These are phyloP conservation scores for Anthracocystis walkeri DNA, from an alignment of 1,284 basidiomycete species.

Conservation along the genomic window DNA sequence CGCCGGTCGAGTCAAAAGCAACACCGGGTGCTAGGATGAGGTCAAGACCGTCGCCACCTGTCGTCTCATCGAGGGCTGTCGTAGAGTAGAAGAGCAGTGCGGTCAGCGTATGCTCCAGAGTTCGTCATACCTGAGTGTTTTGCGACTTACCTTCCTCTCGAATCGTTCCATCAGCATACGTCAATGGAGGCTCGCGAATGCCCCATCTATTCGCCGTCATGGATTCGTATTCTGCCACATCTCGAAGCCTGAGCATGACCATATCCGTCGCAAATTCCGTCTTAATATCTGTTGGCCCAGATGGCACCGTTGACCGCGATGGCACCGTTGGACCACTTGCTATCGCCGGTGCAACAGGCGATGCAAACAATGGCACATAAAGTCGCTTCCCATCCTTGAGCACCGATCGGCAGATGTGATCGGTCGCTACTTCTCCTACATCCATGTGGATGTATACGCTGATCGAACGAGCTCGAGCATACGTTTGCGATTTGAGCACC, in stretches of 20 bases:
- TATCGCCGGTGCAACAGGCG: constrained; percentile 41
- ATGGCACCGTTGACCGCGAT: constrained; percentile 20
- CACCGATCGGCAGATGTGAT: constrained; percentile 66
- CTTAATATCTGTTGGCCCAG: constrained; percentile 22
- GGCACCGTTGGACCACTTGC: constrained; percentile 36
- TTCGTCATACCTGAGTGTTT: too few relatives aligned
- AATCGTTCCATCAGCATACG: constrained; percentile 51
- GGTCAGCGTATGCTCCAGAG: neutral
- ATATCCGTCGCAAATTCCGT: constrained; percentile 65
- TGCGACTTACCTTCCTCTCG: constrained; percentile 47
- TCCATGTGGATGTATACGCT: constrained; percentile 70
- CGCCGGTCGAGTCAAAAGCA: constrained; percentile 68
- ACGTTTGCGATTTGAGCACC: constrained; percentile 65
- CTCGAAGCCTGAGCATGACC: constrained; percentile 69
- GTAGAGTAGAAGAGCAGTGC: neutral
- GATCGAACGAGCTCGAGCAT: constrained; percentile 58
- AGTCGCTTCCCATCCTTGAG: constrained; percentile 66
- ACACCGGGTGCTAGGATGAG: constrained; percentile 71
- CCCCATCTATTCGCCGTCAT: constrained; percentile 70
- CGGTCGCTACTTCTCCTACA: constrained; percentile 68
- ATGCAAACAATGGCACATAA: constrained; percentile 70
- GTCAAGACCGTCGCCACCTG: constrained; percentile 68
- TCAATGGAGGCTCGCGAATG: constrained; percentile 68
- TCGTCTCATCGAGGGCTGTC: constrained; percentile 60
- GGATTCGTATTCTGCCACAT: constrained; percentile 60